phyloP scores from a whole-genome alignment of 495 filamentous ascomycete genomes.

The Lasiosphaeria ovina region DNA sequence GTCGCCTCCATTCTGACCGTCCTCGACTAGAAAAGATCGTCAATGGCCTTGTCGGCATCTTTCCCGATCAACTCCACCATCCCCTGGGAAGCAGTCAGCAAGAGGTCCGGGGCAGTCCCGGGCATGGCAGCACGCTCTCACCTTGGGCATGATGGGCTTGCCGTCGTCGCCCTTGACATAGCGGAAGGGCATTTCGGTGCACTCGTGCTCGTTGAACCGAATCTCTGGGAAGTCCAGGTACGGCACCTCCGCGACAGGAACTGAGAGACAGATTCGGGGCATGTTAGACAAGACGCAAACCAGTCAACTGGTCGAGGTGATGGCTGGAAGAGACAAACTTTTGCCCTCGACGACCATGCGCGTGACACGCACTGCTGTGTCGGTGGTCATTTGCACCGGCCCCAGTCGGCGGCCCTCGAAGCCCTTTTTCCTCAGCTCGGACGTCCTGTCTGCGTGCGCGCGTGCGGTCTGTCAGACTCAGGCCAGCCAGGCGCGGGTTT shows the following conservation, averaged over 20 bases:
- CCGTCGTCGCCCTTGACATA: constrained; percentile 78
- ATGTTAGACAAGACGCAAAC: background rate
- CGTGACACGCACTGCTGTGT: constrained; percentile 93
- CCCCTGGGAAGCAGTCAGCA: constrained; percentile 53
- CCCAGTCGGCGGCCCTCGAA: constrained; percentile 86
- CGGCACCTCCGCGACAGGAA: constrained; percentile 68
- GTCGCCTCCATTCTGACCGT: background rate
- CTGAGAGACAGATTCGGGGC: constrained; percentile 38
- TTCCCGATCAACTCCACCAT: constrained; percentile 93
- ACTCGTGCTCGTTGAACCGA: constrained; percentile 84
- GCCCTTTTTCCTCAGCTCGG: constrained; percentile 87
- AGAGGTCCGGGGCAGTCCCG: background rate
- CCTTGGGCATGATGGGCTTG: constrained; percentile 84
- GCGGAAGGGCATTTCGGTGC: constrained; percentile 94
- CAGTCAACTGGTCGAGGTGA: background rate
- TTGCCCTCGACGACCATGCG: constrained; percentile 82
- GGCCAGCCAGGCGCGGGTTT: background rate
- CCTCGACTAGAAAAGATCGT: constrained; percentile 67
- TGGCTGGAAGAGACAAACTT: constrained; percentile 47
- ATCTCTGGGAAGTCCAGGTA: constrained; percentile 89
- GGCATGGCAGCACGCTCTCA: constrained; percentile 38
- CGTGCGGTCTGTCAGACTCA: constrained; percentile 5
- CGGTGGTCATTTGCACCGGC: constrained; percentile 96
- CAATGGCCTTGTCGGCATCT: constrained; percentile 88
- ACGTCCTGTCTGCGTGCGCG: constrained; percentile 72